Conservation (phyloP, 1,139 yeast species). For the Arxiozyma heterogenica region DNA sequence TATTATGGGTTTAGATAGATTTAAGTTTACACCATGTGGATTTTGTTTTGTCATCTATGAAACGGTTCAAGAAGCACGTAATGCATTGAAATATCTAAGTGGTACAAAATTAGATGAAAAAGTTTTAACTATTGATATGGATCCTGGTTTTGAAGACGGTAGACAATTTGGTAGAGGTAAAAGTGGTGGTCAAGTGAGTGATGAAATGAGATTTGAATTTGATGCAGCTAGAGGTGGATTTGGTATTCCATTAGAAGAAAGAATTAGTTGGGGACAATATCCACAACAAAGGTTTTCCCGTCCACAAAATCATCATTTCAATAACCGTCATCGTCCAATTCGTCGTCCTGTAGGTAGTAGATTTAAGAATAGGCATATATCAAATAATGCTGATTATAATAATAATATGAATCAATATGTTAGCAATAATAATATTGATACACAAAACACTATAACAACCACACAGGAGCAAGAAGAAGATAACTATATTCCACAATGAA, state of each 20-base stretch:
- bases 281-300: neutral
- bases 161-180: conserved; percentile 90
- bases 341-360: conserved; percentile 1
- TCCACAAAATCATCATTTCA: neutral
- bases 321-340: conserved; percentile 1
- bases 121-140: conserved; percentile 72
- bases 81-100: conserved; percentile 72
- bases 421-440: neutral
- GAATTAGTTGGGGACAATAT: conserved; percentile 18
- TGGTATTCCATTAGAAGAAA: conserved; percentile 27
- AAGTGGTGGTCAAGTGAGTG: conserved; percentile 77
- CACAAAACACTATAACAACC: neutral
- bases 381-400: neutral
- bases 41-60: conserved; percentile 83
- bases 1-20: conserved; percentile 88
- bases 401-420: neutral
- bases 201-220: conserved; percentile 46
- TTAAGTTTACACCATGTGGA: conserved; percentile 87
- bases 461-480: conserved; percentile 11
- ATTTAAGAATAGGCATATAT: neutral
- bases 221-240: conserved; percentile 53
- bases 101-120: conserved; percentile 78
- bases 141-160: conserved; percentile 91
- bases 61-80: conserved; percentile 58
- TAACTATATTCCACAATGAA: conserved; percentile 11